Evolutionary conservation across 2,329 filamentous ascomycete species (phyloP), one percentile per base, ranked within the genome.

Genomic region (Fusarium brevicatenulatum): DNA sequence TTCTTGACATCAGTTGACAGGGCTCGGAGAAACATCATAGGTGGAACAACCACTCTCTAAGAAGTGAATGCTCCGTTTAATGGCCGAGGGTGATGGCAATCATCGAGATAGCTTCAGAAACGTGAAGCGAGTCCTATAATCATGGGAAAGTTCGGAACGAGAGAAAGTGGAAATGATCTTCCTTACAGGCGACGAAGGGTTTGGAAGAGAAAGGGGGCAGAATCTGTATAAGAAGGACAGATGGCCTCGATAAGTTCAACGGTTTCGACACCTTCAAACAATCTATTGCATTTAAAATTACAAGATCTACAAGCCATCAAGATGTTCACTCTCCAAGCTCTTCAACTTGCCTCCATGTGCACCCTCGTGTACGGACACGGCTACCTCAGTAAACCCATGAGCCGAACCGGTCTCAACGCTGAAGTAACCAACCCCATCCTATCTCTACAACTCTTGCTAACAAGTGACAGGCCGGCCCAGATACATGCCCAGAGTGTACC

Each of bases 401-500:
- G 69, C 28, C 70, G 70, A 25, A 74, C 71, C 4, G 70, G 71
- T n/a, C 67, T 74, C 19, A 72, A 72, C 16, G 63, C 67, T 2
- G 23, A 74, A 55, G 70, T 73, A 36, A 30, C 1, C 1, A 11
- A 0, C 3, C 30, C 7, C 18, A 21, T 36, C 1, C 9, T 2
- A 0, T 21, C n/a, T 34, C 3, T 15, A 11, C 3, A 11, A 5
- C 9, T 2, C 3, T 2, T 4, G 0, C 18, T 73, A 32, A 40
- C 3, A 62, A 37, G 60, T 34, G 25, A 25, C 0, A 87, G 86
- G 80, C 84, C 34, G 85, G 84, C 1, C 77, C 82, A 8, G 86
- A 88, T 68, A 84, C 85, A 1, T 89, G 86, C 71, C 87, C 87
- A 0, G 87, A 88, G 76, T 89, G 86, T 70, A 83, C 85, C 11